Base-by-base conservation (phyloP, 164 flowering plant genomes). In the Nelumbo lutea region DNA sequence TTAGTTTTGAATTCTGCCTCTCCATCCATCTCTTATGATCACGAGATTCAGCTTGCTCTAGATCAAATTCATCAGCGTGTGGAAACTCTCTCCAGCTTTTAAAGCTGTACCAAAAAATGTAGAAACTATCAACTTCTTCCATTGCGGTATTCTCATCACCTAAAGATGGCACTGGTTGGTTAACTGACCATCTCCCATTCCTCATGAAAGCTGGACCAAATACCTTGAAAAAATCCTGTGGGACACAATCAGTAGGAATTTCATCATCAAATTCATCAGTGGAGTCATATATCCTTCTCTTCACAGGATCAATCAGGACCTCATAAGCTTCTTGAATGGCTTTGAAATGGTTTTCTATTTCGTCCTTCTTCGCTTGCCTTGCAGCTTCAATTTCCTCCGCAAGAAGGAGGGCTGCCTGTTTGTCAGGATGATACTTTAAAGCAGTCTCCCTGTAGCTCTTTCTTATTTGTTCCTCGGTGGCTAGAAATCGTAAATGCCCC, bases 1-100 rank as follows among this genome's bases (percentile, higher is more conserved):
- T 57, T 45, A 89, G 90, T 69, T 93, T 93, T 6, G 93, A 88
- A 78, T 93, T 93, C 80, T 93, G 97, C 76, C 97, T 86, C 76
- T 93, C 98, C 97, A 93, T 91, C 97, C 97, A 93, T 72, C 98
- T 86, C 77, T 79, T 90, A 69, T 93, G 95, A 68, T 93, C 98
- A 70, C 98, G 93, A 72, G 98, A 86, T 70, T 93, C 98, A 3
- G 97, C 93, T 79, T 93, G 95, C 82, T 91, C 97, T 67, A 90
- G 79, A 72, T 93, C 98, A 82, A 81, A 86, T 73, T 89, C 98
- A 75, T 93, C 98, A 9, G 81, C 88, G 75, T 93, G 97, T 1
- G 98, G 96, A 57, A 90, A 93, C 78, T 91, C 97, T 69, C 98
- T 86, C 98, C 98, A 93, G 76, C 97, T 93, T 72, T 85, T 93